These are phyloP conservation scores for Barnettozyma sp. DNA, from an alignment of 805 yeast species.

Conservation along the genomic window DNA sequence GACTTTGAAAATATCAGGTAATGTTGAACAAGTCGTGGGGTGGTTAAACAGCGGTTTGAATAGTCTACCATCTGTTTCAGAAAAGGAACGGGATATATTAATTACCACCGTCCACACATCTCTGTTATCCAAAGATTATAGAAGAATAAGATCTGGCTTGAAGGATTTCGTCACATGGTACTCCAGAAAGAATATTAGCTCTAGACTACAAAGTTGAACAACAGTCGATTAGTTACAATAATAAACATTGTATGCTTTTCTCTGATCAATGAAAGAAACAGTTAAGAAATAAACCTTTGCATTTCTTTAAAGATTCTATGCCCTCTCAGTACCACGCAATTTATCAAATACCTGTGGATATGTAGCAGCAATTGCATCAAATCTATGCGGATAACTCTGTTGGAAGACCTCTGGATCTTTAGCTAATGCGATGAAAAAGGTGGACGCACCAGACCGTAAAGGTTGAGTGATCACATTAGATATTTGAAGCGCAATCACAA, in stretches of 20 bases:
- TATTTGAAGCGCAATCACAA: slow-evolving; percentile 70
- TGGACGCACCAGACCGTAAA: slow-evolving; percentile 73
- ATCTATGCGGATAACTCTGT: slow-evolving; percentile 61
- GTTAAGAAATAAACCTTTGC: background rate
- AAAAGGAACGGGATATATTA: slow-evolving; percentile 61
- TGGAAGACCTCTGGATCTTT: slow-evolving; percentile 80
- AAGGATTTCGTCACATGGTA: slow-evolving; percentile 82
- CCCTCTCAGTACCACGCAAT: slow-evolving; percentile 22
- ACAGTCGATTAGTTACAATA: background rate
- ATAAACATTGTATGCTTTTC: background rate
- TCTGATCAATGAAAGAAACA: too few relatives aligned
- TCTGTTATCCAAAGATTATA: slow-evolving; percentile 58
- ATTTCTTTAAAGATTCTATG: background rate
- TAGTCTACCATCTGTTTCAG: slow-evolving; percentile 57
- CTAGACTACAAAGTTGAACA: slow-evolving; percentile 27
- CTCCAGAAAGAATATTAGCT: slow-evolving; percentile 60
- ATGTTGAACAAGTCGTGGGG: slow-evolving; percentile 31
- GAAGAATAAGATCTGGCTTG: slow-evolving; percentile 64
- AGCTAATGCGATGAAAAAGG: slow-evolving; percentile 78
- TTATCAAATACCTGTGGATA: slow-evolving; percentile 66
- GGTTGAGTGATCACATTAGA: slow-evolving; percentile 66
- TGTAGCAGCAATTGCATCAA: slow-evolving; percentile 54
- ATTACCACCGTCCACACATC: slow-evolving; percentile 51
- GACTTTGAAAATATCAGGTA: slow-evolving; percentile 39
- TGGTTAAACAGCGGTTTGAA: slow-evolving; percentile 59